Evolutionary conservation across 2,329 filamentous ascomycete species (phyloP).

Genomic region (Colletotrichum sp.): DNA sequence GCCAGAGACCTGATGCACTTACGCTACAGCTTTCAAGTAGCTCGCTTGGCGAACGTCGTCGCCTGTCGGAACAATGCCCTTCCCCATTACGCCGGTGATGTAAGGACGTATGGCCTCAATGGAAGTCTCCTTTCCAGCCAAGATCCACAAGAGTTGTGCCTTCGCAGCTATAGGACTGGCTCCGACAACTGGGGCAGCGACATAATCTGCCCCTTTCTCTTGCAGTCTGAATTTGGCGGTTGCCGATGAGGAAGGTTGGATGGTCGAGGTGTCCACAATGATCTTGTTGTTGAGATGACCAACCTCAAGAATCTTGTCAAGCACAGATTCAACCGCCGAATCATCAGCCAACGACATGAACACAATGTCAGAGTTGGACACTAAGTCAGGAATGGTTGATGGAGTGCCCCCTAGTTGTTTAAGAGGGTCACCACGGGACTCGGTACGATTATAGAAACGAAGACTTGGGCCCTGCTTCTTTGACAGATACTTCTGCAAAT

Average conservation of each 20-base stretch:
- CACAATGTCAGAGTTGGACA: not conserved
- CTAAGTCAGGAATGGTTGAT: not conserved
- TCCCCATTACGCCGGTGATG: not conserved
- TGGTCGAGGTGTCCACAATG: not conserved
- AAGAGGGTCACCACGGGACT: not conserved
- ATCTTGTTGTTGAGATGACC: not conserved
- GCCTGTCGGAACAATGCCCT: not conserved
- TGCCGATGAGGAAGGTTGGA: not conserved
- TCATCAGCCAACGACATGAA: not conserved
- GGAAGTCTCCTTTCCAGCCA: not conserved
- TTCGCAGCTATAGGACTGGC: not conserved
- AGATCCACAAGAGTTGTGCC: not conserved
- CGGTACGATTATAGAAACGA: not conserved
- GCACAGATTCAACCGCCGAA: not conserved
- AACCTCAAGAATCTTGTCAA: not conserved
- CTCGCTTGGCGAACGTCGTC: not conserved
- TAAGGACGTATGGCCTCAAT: not conserved
- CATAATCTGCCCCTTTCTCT: not conserved
- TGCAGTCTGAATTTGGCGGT: not conserved
- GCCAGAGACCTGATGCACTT: not conserved
- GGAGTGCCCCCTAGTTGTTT: not conserved
- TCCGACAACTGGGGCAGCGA: not conserved
- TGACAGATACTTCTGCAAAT: not conserved
- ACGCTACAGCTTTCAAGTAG: not conserved
- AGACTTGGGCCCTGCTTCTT: not conserved